These are phyloP conservation scores for Lodderomyces orthopsilosis DNA, from an alignment of 1,139 yeast genomes.

Conservation along the genomic window DNA sequence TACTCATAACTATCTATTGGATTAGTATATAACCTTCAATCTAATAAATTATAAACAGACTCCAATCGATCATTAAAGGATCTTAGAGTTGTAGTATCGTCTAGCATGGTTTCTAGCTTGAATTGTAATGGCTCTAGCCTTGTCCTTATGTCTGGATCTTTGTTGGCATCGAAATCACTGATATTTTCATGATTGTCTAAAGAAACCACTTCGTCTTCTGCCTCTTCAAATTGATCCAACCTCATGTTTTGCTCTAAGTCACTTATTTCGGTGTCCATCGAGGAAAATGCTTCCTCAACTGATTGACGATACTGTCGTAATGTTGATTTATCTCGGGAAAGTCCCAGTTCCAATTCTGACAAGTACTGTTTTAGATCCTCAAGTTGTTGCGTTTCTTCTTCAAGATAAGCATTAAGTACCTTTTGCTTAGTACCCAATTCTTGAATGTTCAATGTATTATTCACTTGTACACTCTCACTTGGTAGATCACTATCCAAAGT, in stretches of 20 bases:
- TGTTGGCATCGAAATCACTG: slow-evolving; percentile 23
- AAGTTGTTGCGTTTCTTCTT: slow-evolving; percentile 40
- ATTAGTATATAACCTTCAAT: slow-evolving; percentile 18
- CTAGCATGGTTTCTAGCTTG: slow-evolving; percentile 15
- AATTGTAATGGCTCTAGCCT: slow-evolving; percentile 19
- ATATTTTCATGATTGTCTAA: not conserved
- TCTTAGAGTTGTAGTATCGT: slow-evolving; percentile 11
- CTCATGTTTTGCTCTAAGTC: slow-evolving; percentile 11
- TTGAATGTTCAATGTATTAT: slow-evolving; percentile 33
- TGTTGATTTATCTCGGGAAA: slow-evolving; percentile 21
- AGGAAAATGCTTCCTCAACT: slow-evolving; percentile 9
- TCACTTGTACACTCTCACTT: slow-evolving; percentile 19
- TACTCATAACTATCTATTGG: slow-evolving; percentile 33
- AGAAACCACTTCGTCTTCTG: slow-evolving; percentile 8
- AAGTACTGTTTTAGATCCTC: slow-evolving; percentile 11
- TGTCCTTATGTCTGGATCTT: slow-evolving; percentile 23
- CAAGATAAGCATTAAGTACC: slow-evolving; percentile 37
- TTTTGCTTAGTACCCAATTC: slow-evolving; percentile 28
- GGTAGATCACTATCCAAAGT: slow-evolving; percentile 17
- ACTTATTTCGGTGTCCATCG: slow-evolving; percentile 12
- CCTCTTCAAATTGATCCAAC: slow-evolving; percentile 9
- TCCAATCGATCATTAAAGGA: slow-evolving; percentile 29
- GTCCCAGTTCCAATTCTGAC: slow-evolving; percentile 29
- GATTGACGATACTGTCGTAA: slow-evolving; percentile 35
- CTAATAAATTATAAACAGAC: slow-evolving; percentile 24